Evolutionary conservation across 441 rosid genomes (phyloP), one percentile per base, ranked within the genome.

Genomic region (Omphalea diandra): DNA sequence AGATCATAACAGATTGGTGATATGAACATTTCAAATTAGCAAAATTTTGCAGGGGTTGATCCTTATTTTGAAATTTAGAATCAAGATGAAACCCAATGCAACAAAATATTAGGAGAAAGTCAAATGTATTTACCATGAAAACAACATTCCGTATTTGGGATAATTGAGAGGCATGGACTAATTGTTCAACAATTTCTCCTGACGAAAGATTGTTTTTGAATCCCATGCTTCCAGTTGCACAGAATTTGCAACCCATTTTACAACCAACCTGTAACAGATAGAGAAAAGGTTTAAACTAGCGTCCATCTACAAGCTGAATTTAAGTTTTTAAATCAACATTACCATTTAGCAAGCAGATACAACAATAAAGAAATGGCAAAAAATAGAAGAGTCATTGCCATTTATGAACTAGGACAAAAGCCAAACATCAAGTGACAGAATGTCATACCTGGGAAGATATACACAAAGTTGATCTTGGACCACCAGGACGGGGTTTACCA

Each of bases 171-270:
- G 99, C 98, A 72, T 94, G 90, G 75, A 94, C 99, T 46, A 94
- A 84, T 75, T 94, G 97, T 81, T 92, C 99, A 80, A 94, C 84
- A 63, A 95, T 95, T 82, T 94, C 98, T 72, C 99, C 97, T 0
- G 96, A 82, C 4, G 97, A 81, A 29, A 92, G 76, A 79, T 95
- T 90, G 82, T 76, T 89, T 77, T 92, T 89, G 73, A 95, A 90
- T 29, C 96, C 98, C 98, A 95, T 95, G 47, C 84, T 90, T 83
- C 99, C 99, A 15, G 98, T 92, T 10, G 99, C 99, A 82, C 99
- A 95, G 77, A 95, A 95, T 40, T 77, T 95, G 83, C 99, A 95
- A 35, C 98, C 96, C 99, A 92, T 95, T 79, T 95, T 95, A 81
- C 99, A 92, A 69, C 99, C 99, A 82, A 95, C 97, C 99, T 95